A percentile compares a stretch with the other conserved stretches of the same genome.
Evolutionary conservation across 352 stramenopile genomes (phyloP).

Genomic region (Globisporangium mamillatum): DNA sequence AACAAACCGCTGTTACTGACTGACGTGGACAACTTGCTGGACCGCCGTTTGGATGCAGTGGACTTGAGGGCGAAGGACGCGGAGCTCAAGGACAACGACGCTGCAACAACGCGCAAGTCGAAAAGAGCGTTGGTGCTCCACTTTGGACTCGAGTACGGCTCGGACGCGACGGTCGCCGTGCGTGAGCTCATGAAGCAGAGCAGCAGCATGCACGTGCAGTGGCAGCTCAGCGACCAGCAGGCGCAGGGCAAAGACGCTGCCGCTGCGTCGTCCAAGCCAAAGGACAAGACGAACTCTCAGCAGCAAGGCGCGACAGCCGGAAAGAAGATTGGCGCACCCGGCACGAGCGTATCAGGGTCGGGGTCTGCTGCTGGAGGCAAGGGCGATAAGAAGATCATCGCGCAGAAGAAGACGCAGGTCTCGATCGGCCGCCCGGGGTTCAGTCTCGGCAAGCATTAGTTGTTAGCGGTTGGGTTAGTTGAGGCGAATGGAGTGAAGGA

Average conservation of each 20-base stretch:
- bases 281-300: neutral
- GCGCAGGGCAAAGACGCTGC: neutral
- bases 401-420: conserved; percentile 74
- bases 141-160: conserved; percentile 60
- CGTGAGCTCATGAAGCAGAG: conserved; percentile 95
- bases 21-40: conserved; percentile 74
- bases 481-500: neutral
- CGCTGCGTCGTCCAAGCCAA: conserved; percentile 1
- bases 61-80: neutral
- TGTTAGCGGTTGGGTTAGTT: conserved; percentile 1
- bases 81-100: neutral
- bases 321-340: neutral
- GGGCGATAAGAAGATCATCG: conserved; percentile 46
- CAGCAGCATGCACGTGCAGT: conserved; percentile 78
- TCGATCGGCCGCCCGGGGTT: conserved; percentile 78
- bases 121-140: conserved; percentile 50
- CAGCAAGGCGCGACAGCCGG: conserved; percentile 2
- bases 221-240: conserved; percentile 38
- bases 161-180: conserved; percentile 93
- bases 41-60: neutral
- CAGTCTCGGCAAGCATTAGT: conserved; percentile 70
- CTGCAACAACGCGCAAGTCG: conserved; percentile 11
- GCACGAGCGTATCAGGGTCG: neutral
- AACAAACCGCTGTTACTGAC: conserved; percentile 89
- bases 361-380: conserved; percentile 29